Conservation (phyloP, 345 rosid genomes). For the Sonneratia caseolaris region DNA sequence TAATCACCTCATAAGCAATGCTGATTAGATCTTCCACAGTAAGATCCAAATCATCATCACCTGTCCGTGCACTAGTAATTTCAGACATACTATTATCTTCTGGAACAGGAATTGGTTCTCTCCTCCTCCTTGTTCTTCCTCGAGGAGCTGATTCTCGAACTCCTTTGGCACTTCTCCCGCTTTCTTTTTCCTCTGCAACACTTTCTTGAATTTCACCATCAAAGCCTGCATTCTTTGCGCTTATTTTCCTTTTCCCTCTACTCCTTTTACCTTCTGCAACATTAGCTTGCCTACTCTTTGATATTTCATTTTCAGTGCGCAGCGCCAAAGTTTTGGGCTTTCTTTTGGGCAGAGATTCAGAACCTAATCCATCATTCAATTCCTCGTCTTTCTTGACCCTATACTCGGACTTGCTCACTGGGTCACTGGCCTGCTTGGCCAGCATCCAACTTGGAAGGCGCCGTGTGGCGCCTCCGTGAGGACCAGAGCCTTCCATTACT, state of each 20-base stretch:
- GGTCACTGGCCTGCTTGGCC: background rate
- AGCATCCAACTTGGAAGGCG: conserved; percentile 36
- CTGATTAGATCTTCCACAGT: conserved; percentile 40
- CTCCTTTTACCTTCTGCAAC: conserved; percentile 5
- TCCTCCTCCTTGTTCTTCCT: conserved; percentile 9
- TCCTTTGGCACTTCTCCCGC: background rate
- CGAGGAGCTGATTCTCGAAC: conserved; percentile 2
- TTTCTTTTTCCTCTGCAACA: background rate
- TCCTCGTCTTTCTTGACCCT: background rate
- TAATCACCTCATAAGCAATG: conserved; percentile 45
- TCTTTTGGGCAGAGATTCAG: background rate
- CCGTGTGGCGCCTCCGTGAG: conserved; percentile 14
- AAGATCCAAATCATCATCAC: conserved; percentile 18
- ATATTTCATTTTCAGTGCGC: background rate
- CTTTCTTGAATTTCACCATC: background rate
- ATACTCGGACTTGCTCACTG: background rate
- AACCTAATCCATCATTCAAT: background rate
- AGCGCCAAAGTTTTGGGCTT: background rate
- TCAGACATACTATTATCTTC: background rate
- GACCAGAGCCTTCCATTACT: conserved; percentile 5
- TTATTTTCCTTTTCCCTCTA: background rate
- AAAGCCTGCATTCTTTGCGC: background rate
- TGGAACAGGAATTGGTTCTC: conserved; percentile 5
- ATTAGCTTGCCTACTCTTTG: background rate
- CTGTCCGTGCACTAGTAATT: background rate